Percentiles rank a stretch among this genome's conserved stretches.
Conservation (phyloP, 2,329 filamentous ascomycete genomes). For the Dactylonectria estremocensis region DNA sequence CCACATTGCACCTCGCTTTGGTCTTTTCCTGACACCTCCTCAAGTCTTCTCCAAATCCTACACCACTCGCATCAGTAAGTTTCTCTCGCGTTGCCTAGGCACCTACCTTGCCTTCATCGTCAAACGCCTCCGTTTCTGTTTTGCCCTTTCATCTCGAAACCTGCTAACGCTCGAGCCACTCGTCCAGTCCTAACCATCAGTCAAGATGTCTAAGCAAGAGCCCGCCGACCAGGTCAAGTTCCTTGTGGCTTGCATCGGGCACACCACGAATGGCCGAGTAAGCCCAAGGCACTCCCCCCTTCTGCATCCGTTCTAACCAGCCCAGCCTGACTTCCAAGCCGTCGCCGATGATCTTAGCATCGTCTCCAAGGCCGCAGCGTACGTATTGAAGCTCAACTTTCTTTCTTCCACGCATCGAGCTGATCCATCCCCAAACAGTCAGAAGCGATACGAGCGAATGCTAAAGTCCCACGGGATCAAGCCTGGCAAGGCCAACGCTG, state of each 20-base stretch:
- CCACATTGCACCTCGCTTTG: constrained; percentile 6
- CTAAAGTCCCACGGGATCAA: constrained; percentile 71
- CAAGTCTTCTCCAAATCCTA: neutral
- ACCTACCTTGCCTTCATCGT: neutral
- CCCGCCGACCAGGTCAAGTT: constrained; percentile 74
- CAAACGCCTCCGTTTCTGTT: neutral
- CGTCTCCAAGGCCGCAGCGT: constrained; percentile 78
- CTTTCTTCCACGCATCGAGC: neutral
- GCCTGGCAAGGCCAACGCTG: constrained; percentile 20
- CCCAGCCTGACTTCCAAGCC: constrained; percentile 74
- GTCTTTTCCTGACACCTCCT: constrained; percentile 14
- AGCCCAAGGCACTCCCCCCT: constrained; percentile 30
- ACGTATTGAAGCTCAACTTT: constrained; percentile 57
- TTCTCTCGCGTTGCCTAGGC: neutral
- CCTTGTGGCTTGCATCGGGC: constrained; percentile 75
- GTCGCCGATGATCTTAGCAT: constrained; percentile 77
- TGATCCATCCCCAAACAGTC: constrained; percentile 58
- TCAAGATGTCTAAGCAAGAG: constrained; percentile 66
- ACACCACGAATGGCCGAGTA: constrained; percentile 74
- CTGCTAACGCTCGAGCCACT: neutral
- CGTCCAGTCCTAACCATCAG: constrained; percentile 36
- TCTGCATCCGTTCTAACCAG: constrained; percentile 9
- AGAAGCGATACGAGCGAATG: constrained; percentile 78
- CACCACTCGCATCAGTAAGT: constrained; percentile 4
- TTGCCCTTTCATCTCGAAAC: neutral